Percentiles rank a stretch among this genome's conserved stretches.
phyloP scores from a whole-genome alignment of 768 basidiomycete genomes.

The Boletus sensibilis region DNA sequence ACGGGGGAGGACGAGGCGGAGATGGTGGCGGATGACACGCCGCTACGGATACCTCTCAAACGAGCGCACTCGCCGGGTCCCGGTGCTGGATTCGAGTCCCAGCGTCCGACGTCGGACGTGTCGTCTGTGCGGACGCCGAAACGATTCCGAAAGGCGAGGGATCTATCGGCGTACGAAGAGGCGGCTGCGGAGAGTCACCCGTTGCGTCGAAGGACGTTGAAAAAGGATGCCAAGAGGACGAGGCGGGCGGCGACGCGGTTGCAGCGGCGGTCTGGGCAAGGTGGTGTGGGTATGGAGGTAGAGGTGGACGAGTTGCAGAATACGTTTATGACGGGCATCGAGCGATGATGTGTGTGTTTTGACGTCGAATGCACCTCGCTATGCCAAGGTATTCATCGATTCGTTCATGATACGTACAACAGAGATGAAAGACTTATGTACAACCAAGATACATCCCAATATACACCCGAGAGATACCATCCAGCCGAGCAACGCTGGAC shows the following conservation, averaged over 20 bases:
- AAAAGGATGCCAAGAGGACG: conserved; percentile 62
- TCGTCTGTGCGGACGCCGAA: conserved; percentile 43
- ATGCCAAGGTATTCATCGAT: no score
- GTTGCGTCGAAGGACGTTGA: conserved; percentile 55
- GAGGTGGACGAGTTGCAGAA: conserved; percentile 17
- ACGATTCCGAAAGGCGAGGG: conserved; percentile 57
- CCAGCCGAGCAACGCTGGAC: neutral
- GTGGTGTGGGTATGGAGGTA: conserved; percentile 32
- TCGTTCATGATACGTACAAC: no score
- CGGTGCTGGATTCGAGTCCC: neutral
- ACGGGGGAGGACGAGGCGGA: conserved; percentile 34
- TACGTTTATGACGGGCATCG: conserved; percentile 27
- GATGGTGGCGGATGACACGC: conserved; percentile 41
- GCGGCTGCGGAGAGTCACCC: conserved; percentile 45
- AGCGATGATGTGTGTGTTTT: conserved; percentile 3
- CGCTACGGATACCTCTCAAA: conserved; percentile 32
- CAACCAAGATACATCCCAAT: neutral
- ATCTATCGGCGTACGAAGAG: conserved; percentile 52
- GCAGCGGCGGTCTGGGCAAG: conserved; percentile 1
- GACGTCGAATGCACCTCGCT: no score
- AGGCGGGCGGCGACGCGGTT: conserved; percentile 48
- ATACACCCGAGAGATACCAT: neutral
- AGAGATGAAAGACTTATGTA: neutral
- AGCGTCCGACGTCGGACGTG: neutral
- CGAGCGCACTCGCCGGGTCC: conserved; percentile 18